phyloP scores from a whole-genome alignment of 768 basidiomycete genomes.

The Naganishia kalamii region DNA sequence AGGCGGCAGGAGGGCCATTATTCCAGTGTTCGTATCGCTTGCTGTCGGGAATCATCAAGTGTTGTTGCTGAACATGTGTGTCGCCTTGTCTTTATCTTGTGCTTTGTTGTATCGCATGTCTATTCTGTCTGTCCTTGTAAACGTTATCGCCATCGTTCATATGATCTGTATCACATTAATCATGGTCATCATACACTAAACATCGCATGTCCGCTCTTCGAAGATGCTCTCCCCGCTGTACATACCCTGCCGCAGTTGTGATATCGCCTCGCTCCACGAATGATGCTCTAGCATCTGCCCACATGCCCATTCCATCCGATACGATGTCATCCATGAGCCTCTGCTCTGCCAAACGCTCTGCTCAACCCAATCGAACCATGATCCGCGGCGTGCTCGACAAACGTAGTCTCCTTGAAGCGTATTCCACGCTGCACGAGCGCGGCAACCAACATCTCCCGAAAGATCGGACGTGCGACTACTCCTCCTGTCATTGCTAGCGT shows the following conservation, averaged over 20 bases:
- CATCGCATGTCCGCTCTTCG: too few relatives aligned
- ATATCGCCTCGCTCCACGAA: too few relatives aligned
- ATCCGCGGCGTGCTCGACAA: constrained; percentile 1
- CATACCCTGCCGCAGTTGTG: too few relatives aligned
- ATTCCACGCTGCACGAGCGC: constrained; percentile 23
- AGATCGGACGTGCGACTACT: constrained; percentile 26
- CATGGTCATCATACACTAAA: too few relatives aligned
- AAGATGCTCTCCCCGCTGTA: too few relatives aligned
- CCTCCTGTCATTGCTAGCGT: constrained; percentile 33
- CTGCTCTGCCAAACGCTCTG: background rate
- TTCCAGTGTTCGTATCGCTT: constrained; percentile 13
- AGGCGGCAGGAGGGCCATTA: constrained; percentile 12
- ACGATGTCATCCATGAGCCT: background rate
- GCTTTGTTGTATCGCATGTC: background rate
- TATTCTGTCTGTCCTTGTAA: background rate
- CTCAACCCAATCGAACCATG: background rate
- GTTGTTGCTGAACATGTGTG: constrained; percentile 8
- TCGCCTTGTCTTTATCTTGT: background rate
- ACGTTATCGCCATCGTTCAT: too few relatives aligned
- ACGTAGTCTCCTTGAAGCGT: constrained; percentile 16
- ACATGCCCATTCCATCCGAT: background rate
- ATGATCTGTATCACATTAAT: too few relatives aligned
- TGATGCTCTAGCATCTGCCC: too few relatives aligned
- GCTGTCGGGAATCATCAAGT: background rate
- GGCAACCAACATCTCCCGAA: constrained; percentile 24